Evolutionary conservation across 2,329 filamentous ascomycete species (phyloP).

Genomic region (Metarhizium sp.): DNA sequence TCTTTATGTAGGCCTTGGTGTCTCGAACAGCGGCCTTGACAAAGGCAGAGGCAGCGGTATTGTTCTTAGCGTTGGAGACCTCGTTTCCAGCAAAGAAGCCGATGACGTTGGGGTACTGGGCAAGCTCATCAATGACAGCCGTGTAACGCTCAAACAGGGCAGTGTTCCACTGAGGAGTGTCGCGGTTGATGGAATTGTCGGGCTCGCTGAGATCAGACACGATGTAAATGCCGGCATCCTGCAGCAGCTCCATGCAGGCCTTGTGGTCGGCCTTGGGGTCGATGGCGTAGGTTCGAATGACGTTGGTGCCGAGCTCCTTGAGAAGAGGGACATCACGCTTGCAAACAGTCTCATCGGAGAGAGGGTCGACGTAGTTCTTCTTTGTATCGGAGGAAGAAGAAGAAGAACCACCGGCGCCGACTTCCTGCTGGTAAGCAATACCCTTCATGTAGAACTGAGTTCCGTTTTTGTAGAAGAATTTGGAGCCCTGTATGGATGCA

Average conservation of each 20-base stretch:
- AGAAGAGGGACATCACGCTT: conserved; percentile 80
- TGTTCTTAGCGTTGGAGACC: conserved; percentile 81
- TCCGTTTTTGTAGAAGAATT: conserved; percentile 80
- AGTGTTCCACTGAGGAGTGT: conserved; percentile 68
- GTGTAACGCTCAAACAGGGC: conserved; percentile 75
- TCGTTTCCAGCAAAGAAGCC: conserved; percentile 99
- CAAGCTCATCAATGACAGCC: conserved; percentile 69
- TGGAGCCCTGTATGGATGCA: conserved; percentile 47
- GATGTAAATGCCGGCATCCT: conserved; percentile 86
- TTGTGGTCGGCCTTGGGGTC: conserved; percentile 71
- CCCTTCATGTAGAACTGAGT: conserved; percentile 73
- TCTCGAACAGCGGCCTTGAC: conserved; percentile 98
- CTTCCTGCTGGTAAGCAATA: conserved; percentile 88
- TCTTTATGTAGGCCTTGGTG: conserved; percentile 86
- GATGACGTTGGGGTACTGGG: conserved; percentile 80
- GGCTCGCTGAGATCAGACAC: conserved; percentile 86
- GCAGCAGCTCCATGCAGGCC: conserved; percentile 74
- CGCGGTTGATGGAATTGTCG: conserved; percentile 72
- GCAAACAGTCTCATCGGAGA: conserved; percentile 63
- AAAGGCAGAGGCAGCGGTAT: conserved; percentile 83
- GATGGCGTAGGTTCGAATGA: conserved; percentile 90
- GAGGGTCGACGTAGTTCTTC: conserved; percentile 67
- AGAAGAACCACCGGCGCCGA: conserved; percentile 39
- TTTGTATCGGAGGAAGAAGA: background rate
- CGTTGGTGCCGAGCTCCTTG: conserved; percentile 72